Percentiles rank a stretch among this genome's conserved stretches.
phyloP scores from a whole-genome alignment of 257 asterid species.

The Penstemon barbatus region DNA sequence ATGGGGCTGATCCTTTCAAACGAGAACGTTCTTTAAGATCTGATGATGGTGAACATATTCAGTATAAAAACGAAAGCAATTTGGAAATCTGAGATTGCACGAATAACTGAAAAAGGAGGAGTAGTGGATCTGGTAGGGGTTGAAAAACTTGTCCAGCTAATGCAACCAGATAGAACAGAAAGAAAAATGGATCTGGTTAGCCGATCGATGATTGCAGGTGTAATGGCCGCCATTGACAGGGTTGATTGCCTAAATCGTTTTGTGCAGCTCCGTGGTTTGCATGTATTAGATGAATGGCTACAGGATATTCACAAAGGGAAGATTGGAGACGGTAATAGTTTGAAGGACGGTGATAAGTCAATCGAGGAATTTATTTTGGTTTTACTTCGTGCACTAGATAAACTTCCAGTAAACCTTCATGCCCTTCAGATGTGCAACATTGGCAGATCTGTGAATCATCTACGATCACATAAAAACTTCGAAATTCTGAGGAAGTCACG shows the following conservation, averaged over 20 bases:
- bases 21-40: constrained; percentile 36
- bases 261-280: constrained; percentile 55
- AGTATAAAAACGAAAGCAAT: constrained; percentile 27
- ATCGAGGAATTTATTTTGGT: constrained; percentile 54
- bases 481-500: constrained; percentile 60
- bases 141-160: constrained; percentile 48
- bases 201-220: constrained; percentile 48
- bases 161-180: constrained; percentile 40
- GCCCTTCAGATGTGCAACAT: constrained; percentile 61
- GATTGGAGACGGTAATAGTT: constrained; percentile 34
- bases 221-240: constrained; percentile 52
- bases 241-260: constrained; percentile 55
- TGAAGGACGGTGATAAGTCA: constrained; percentile 48
- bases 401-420: constrained; percentile 55
- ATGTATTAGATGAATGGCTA: constrained; percentile 57
- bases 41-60: constrained; percentile 36
- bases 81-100: constrained; percentile 40
- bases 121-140: constrained; percentile 44
- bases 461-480: constrained; percentile 50
- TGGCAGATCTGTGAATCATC: constrained; percentile 60
- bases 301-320: constrained; percentile 56
- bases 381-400: constrained; percentile 60
- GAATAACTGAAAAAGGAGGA: constrained; percentile 44
- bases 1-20: constrained; percentile 34
- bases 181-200: constrained; percentile 39